These are phyloP conservation scores for Spinellus fusiger DNA, from an alignment of 192 early-diverging fungal genomes.

Conservation along the genomic window DNA sequence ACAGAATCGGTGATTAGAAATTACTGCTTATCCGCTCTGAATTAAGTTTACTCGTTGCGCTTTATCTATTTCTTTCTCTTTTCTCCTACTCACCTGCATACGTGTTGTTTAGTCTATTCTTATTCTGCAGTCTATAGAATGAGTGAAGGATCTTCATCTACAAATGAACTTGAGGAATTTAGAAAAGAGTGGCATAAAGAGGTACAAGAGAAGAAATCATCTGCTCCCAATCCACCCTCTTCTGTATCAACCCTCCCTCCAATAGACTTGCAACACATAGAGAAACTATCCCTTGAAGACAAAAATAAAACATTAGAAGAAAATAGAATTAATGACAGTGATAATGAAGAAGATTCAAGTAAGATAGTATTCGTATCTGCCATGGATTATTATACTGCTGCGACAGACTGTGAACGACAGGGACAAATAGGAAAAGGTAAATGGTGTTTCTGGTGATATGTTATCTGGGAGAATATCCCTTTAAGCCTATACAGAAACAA, in stretches of 20 bases:
- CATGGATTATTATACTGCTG: slow-evolving; percentile 29
- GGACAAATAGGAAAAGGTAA: slow-evolving; percentile 16
- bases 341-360: not conserved
- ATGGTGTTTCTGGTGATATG: too few relatives aligned
- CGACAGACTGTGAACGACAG: slow-evolving; percentile 28
- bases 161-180: slow-evolving; percentile 21
- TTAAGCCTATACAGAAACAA: too few relatives aligned
- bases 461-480: too few relatives aligned
- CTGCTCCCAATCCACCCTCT: not conserved
- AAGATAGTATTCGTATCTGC: not conserved
- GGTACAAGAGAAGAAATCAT: slow-evolving; percentile 12
- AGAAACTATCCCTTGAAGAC: not conserved
- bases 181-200: slow-evolving; percentile 21
- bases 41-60: not conserved
- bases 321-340: not conserved
- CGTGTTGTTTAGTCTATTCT: not conserved
- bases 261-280: not conserved
- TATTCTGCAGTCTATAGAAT: too few relatives aligned
- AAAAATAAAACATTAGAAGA: not conserved
- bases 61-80: not conserved
- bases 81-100: not conserved
- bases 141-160: not conserved
- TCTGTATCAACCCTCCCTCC: not conserved
- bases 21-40: too few relatives aligned
- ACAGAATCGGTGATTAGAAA: too few relatives aligned